Percentiles rank a stretch among this genome's conserved stretches.
phyloP scores from a whole-genome alignment of 1,139 yeast species.

The Arxiozyma telluris region DNA sequence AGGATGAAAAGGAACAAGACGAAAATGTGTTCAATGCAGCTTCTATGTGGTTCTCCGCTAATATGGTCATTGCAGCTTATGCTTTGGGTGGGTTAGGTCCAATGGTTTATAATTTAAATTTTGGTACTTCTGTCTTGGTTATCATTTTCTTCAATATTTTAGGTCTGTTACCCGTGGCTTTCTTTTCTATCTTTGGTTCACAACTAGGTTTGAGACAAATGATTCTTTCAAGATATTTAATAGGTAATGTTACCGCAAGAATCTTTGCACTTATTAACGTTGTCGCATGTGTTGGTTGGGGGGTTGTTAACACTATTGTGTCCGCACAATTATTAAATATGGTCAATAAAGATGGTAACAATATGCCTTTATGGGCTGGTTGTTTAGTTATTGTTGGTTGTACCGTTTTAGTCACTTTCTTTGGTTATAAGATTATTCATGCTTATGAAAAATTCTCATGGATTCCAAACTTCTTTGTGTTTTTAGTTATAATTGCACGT shows the following conservation, averaged over 20 bases:
- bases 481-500: constrained; percentile 71
- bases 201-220: constrained; percentile 82
- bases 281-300: constrained; percentile 94
- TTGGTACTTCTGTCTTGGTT: constrained; percentile 55
- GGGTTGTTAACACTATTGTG: constrained; percentile 85
- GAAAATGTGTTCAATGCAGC: constrained; percentile 60
- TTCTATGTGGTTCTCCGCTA: constrained; percentile 90
- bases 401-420: constrained; percentile 67
- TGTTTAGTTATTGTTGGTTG: constrained; percentile 61
- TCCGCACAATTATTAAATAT: constrained; percentile 78
- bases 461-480: constrained; percentile 70
- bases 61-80: constrained; percentile 77
- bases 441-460: constrained; percentile 77
- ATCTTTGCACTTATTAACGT: constrained; percentile 70
- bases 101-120: constrained; percentile 40
- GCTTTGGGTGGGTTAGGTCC: constrained; percentile 77
- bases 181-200: constrained; percentile 79
- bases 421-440: constrained; percentile 80
- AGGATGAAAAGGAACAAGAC: constrained; percentile 42
- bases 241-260: constrained; percentile 69
- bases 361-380: constrained; percentile 86
- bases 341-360: constrained; percentile 46
- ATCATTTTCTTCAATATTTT: constrained; percentile 65
- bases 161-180: constrained; percentile 75
- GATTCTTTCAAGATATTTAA: constrained; percentile 67